These are phyloP conservation scores for Gossypium herbaceum DNA, from an alignment of 345 rosid species.

Conservation along the genomic window DNA sequence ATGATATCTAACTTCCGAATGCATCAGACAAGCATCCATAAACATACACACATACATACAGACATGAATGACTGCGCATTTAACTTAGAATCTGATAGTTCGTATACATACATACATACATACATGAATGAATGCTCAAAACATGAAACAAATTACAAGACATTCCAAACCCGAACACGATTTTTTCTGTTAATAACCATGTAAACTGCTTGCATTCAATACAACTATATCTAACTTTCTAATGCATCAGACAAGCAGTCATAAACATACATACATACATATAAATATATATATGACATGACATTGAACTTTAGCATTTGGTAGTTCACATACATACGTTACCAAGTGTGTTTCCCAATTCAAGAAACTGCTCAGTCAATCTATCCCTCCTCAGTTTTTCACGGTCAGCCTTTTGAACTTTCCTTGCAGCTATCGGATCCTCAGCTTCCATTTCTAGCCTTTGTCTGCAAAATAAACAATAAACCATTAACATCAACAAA, in stretches of 20 bases:
- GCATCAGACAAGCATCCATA: not conserved
- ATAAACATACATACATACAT: too few relatives aligned
- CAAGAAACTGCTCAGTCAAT: constrained; percentile 66
- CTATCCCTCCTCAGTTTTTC: constrained; percentile 74
- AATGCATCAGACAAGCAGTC: not conserved
- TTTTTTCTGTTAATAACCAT: too few relatives aligned
- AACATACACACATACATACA: too few relatives aligned
- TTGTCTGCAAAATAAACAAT: not conserved
- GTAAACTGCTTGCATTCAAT: not conserved
- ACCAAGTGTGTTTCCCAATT: constrained; percentile 61
- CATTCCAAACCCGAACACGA: not conserved
- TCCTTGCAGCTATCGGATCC: constrained; percentile 46
- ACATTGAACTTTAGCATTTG: not conserved
- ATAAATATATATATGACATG: too few relatives aligned
- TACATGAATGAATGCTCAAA: not conserved
- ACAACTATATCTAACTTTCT: not conserved
- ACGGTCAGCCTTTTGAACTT: constrained; percentile 67
- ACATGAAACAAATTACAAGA: not conserved
- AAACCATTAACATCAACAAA: not conserved
- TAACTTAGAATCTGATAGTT: not conserved
- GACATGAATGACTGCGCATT: not conserved
- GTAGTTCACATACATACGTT: not conserved
- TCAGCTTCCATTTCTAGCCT: constrained; percentile 32
- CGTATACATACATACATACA: too few relatives aligned
- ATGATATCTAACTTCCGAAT: not conserved